Percentiles rank a stretch among this genome's conserved stretches.
Evolutionary conservation across 257 asterid species (phyloP).

Genomic region (Solanum appendiculatum): DNA sequence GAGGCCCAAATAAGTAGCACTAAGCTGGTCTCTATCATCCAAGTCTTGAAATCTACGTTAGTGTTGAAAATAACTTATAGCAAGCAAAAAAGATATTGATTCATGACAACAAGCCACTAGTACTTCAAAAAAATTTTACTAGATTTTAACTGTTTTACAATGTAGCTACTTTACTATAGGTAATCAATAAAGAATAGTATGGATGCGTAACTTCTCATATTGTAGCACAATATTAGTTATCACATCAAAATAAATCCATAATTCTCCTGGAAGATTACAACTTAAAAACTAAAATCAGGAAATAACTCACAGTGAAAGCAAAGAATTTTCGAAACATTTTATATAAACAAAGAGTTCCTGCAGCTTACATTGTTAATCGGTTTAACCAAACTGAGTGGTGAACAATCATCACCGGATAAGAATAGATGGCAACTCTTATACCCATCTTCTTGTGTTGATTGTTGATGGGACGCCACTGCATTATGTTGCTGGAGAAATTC

Average conservation of each 20-base stretch:
- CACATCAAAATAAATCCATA: not conserved
- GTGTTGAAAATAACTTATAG: not conserved
- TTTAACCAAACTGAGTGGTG: constrained; percentile 35
- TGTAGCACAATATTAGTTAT: not conserved
- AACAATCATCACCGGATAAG: constrained; percentile 42
- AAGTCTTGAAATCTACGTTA: not conserved
- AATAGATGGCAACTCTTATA: constrained; percentile 37
- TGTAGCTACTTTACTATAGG: not conserved
- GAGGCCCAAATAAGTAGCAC: not conserved
- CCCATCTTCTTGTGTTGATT: constrained; percentile 24
- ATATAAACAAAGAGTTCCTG: not conserved
- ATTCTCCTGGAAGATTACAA: not conserved
- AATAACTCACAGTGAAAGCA: not conserved
- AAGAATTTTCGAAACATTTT: not conserved
- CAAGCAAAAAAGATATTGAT: not conserved
- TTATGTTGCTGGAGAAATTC: constrained; percentile 19
- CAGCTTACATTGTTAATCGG: constrained; percentile 43
- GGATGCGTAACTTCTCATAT: not conserved
- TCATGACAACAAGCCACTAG: not conserved
- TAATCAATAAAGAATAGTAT: not conserved
- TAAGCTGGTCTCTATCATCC: not conserved
- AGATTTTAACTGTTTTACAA: not conserved
- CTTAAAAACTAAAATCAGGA: not conserved
- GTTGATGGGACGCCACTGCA: not conserved
- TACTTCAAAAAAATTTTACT: not conserved